Evolutionary conservation across 208 protist species (phyloP).

Genomic region (Crithidia bombi): DNA sequence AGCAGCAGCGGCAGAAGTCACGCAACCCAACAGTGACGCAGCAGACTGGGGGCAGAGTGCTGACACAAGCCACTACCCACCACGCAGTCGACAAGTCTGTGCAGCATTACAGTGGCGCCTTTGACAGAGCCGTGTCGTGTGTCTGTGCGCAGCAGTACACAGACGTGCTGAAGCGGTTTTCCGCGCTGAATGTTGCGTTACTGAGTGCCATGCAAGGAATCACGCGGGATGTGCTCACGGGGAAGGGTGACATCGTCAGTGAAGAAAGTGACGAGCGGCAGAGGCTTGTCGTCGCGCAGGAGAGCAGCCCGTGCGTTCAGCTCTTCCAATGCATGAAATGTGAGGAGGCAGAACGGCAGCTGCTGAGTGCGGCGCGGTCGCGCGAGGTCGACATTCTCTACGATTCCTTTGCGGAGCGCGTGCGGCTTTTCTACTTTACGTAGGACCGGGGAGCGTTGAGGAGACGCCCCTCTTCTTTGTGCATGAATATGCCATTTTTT

Average conservation of each 20-base stretch:
- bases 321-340: background rate
- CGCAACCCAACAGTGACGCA: no score
- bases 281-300: background rate
- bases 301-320: background rate
- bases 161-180: slow-evolving; percentile 25
- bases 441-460: no score
- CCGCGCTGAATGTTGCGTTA: slow-evolving; percentile 10
- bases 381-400: background rate
- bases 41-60: no score
- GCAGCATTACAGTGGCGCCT: background rate
- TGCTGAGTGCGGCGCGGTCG: background rate
- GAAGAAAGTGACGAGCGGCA: slow-evolving; percentile 21
- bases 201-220: slow-evolving; percentile 8
- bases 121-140: slow-evolving; percentile 14
- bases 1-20: background rate
- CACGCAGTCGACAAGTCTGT: no score
- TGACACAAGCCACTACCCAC: no score
- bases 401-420: background rate
- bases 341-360: background rate
- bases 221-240: background rate
- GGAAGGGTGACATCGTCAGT: slow-evolving; percentile 13
- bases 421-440: background rate
- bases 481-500: background rate
- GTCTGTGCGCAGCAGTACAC: slow-evolving; percentile 32
- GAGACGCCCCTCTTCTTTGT: background rate